Evolutionary conservation across 2,329 filamentous ascomycete genomes (phyloP), one percentile per base, ranked within the genome.

Genomic region (Fusarium pilosicola): DNA sequence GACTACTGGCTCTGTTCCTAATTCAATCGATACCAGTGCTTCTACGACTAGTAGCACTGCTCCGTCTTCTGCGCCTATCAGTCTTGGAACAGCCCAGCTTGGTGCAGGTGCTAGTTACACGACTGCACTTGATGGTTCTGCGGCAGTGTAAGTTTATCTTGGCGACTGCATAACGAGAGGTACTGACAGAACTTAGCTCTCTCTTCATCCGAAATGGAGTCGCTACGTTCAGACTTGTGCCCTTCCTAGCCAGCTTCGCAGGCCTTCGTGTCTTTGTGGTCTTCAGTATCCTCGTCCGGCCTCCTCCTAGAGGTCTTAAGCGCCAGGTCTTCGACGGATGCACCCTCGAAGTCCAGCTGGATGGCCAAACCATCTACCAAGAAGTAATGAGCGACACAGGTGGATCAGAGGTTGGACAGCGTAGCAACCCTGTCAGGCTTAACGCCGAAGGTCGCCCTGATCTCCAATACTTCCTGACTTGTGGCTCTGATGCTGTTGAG

Each of bases 321-420:
- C 69, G 73, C 15, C 46, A 51, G 9, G 59, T 20, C 0, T 26
- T 5, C 6, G 56, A 59, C 0, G 73, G 44, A 22, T 75, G 73
- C n/a, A 13, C n/a, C 2, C 56, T 75, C 5, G 28, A 34, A 0
- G 54, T 75, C 17, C 26, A 8, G 1, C 0, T 71, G 6, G 54
- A 75, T 4, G 73, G 70, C 5, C 8, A 10, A 1, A 30, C 0
- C 2, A 26, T 71, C 26, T 74, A 54, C 62, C 3, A 14, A 1
- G 14, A 46, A 34, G 5, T 22, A 2, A 28, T 54, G 32, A 22
- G 13, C 24, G n/a, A 54, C 12, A 54, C 49, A 6, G 32, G 32
- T 9, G 49, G 49, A 38, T 2, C 32, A 54, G 49, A 54, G 49
- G 9, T 54, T 22, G n/a, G 34, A 28, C 32, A 54, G 32, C 5